Conservation (phyloP, 768 basidiomycete species). For the Astraeus odoratus region DNA sequence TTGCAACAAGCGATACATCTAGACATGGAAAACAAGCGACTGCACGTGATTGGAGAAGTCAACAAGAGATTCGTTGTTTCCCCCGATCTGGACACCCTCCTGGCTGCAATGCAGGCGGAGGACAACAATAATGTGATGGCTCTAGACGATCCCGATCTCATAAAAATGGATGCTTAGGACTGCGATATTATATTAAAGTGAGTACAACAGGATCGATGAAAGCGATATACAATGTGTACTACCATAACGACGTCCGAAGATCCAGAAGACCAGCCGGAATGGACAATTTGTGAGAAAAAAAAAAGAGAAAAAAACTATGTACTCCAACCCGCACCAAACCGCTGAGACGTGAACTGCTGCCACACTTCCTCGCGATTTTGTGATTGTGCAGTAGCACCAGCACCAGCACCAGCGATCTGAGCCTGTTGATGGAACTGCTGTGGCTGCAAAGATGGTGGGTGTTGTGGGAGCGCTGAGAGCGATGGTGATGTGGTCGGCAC, state of each 20-base stretch:
- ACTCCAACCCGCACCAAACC: slow-evolving; percentile 15
- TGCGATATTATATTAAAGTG: not conserved
- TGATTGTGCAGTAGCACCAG: not conserved
- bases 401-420: not conserved
- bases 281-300: too few relatives aligned
- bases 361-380: slow-evolving; percentile 34
- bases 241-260: not conserved
- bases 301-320: not conserved
- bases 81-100: slow-evolving; percentile 72
- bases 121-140: slow-evolving; percentile 29
- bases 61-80: slow-evolving; percentile 80
- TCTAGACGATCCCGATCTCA: slow-evolving; percentile 40
- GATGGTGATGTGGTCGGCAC: not conserved
- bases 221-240: too few relatives aligned
- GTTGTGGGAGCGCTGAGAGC: too few relatives aligned
- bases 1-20: slow-evolving; percentile 81
- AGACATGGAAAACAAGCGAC: slow-evolving; percentile 48
- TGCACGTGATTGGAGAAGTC: slow-evolving; percentile 79
- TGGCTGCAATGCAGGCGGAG: slow-evolving; percentile 55
- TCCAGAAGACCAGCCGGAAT: too few relatives aligned
- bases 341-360: slow-evolving; percentile 30
- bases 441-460: too few relatives aligned
- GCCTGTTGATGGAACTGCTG: slow-evolving; percentile 2
- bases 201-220: not conserved
- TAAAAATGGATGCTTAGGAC: slow-evolving; percentile 42